Conservation (phyloP, 306 rosid species). For the Abrus precatorius region DNA sequence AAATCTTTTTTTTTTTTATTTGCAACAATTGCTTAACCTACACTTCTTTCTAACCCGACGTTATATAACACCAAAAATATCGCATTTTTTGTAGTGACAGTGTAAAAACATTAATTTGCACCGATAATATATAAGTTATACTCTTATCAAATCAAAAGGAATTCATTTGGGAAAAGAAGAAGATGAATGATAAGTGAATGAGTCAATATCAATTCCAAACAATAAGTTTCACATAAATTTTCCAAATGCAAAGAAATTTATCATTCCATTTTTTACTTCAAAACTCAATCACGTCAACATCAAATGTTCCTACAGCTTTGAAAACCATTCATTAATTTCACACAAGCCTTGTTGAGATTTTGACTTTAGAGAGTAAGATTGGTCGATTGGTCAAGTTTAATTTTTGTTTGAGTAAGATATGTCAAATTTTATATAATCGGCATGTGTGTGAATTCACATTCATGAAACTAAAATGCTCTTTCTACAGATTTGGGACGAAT, state of each 20-base stretch:
- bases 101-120: no score
- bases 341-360: background rate
- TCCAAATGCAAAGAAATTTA: background rate
- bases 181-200: background rate
- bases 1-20: no score
- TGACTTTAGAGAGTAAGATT: background rate
- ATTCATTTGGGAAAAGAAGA: background rate
- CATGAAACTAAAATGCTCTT: no score
- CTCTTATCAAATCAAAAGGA: background rate
- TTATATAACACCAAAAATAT: no score
- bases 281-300: background rate
- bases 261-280: background rate
- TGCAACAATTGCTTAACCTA: no score
- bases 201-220: background rate
- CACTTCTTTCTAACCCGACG: no score
- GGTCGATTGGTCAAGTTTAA: background rate
- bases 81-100: no score
- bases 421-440: background rate
- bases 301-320: background rate
- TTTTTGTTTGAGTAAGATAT: background rate
- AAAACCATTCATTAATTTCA: background rate
- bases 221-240: background rate
- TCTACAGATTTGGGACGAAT: no score
- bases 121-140: no score
- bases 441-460: background rate